A percentile compares a stretch with the other conserved stretches of the same genome.
phyloP scores from a whole-genome alignment of 495 filamentous ascomycete genomes.

The Hypoxylon crocopeplum region DNA sequence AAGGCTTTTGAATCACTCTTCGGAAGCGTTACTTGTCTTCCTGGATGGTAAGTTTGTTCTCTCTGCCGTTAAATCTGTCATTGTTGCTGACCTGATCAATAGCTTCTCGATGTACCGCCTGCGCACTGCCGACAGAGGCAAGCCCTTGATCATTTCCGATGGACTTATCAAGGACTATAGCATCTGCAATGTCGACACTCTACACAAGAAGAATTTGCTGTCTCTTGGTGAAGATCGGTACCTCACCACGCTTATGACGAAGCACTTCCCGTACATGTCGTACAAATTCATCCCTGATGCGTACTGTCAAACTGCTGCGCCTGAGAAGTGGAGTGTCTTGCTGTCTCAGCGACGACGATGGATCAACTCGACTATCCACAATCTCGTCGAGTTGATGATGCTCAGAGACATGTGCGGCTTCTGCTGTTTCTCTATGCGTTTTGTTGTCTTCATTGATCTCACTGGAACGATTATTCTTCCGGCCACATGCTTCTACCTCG shows the following conservation, averaged over 20 bases:
- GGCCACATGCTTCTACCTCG: conserved; percentile 87
- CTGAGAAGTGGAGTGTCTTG: conserved; percentile 90
- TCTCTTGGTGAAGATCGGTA: conserved; percentile 97
- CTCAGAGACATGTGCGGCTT: conserved; percentile 95
- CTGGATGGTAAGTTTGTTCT: conserved; percentile 81
- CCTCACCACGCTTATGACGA: conserved; percentile 96
- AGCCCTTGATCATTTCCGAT: conserved; percentile 90
- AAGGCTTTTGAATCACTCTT: conserved; percentile 97
- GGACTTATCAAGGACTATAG: conserved; percentile 86
- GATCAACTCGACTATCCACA: conserved; percentile 99
- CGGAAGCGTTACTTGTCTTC: conserved; percentile 95
- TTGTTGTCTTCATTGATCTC: conserved; percentile 94
- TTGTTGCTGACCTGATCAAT: conserved; percentile 40
- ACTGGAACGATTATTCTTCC: conserved; percentile 93
- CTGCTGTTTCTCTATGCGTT: conserved; percentile 99
- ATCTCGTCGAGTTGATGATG: conserved; percentile 85
- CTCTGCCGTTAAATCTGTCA: background rate
- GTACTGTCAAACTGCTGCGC: conserved; percentile 89
- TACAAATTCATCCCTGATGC: conserved; percentile 96
- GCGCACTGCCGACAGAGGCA: conserved; percentile 88
- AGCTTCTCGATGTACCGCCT: conserved; percentile 99
- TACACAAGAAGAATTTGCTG: conserved; percentile 98
- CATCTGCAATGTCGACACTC: conserved; percentile 85
- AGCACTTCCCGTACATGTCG: conserved; percentile 93
- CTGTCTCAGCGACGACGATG: conserved; percentile 94